Conservation (phyloP, 768 basidiomycete genomes). For the Terana coerulea region DNA sequence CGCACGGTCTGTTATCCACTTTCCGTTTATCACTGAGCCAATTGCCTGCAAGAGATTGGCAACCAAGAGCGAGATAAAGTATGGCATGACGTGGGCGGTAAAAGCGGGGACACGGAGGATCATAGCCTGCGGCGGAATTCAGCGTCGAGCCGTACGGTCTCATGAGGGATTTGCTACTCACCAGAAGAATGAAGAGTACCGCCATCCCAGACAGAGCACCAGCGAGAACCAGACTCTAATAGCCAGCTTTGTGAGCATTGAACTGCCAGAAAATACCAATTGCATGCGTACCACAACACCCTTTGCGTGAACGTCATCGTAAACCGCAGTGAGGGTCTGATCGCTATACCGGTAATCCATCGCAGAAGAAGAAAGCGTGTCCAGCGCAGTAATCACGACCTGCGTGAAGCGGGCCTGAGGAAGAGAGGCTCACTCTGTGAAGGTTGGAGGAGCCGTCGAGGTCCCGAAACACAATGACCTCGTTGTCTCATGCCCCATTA, state of each 20-base stretch:
- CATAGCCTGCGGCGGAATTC: slow-evolving; percentile 14
- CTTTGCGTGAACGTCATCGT: slow-evolving; percentile 2
- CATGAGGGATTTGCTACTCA: slow-evolving; percentile 1
- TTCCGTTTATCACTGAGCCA: slow-evolving; percentile 28
- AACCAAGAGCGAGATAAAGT: slow-evolving; percentile 28
- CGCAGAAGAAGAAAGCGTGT: neutral
- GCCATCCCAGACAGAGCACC: slow-evolving; percentile 25
- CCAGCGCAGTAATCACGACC: slow-evolving; percentile 8
- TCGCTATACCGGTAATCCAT: neutral
- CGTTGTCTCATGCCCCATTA: neutral
- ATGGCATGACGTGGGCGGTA: slow-evolving; percentile 23
- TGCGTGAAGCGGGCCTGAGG: slow-evolving; percentile 2
- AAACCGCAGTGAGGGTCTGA: too few relatives aligned
- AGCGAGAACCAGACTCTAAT: slow-evolving; percentile 24
- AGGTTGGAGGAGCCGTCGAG: neutral
- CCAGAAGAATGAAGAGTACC: slow-evolving; percentile 20
- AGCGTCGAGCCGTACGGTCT: neutral
- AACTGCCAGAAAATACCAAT: too few relatives aligned
- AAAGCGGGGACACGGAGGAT: slow-evolving; percentile 12
- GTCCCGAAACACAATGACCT: neutral
- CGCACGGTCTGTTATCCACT: slow-evolving; percentile 26
- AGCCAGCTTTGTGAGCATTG: too few relatives aligned
- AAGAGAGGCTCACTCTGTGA: neutral
- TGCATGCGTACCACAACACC: slow-evolving; percentile 10
- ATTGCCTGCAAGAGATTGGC: slow-evolving; percentile 31